These are phyloP conservation scores for Floccularia luteovirens DNA, from an alignment of 768 basidiomycete genomes.

Conservation along the genomic window DNA sequence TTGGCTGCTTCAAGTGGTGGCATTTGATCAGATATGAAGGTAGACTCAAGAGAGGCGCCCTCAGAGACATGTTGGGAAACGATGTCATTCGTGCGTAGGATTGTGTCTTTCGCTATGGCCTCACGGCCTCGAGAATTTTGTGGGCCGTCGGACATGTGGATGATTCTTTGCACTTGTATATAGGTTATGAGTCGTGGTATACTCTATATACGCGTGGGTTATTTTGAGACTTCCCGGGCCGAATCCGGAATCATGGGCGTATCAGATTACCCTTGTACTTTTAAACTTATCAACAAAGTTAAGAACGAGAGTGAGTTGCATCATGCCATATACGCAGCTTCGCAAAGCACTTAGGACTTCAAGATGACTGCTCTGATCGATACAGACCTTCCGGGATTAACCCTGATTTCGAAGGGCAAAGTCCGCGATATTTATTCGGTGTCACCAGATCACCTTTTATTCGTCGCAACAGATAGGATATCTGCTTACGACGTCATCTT, in stretches of 20 bases:
- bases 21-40: constrained; percentile 19
- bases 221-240: too few species aligned
- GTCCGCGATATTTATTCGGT: constrained; percentile 91
- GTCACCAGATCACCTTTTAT: constrained; percentile 70
- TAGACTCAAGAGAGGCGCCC: constrained; percentile 21
- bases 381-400: constrained; percentile 54
- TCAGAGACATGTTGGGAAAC: constrained; percentile 15
- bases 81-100: constrained; percentile 16
- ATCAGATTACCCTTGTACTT: too few species aligned
- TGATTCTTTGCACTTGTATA: neutral
- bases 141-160: neutral
- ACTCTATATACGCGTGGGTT: neutral
- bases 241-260: too few species aligned
- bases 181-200: neutral
- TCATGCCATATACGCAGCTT: too few species aligned
- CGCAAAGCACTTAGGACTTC: too few species aligned
- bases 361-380: constrained; percentile 37
- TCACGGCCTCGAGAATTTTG: neutral
- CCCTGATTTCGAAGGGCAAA: constrained; percentile 83
- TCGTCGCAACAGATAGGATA: constrained; percentile 93
- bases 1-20: constrained; percentile 12
- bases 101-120: constrained; percentile 18
- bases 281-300: too few species aligned
- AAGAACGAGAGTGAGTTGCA: too few species aligned
- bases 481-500: constrained; percentile 96